phyloP scores from a whole-genome alignment of 2,329 filamentous ascomycete genomes.

The Claviceps citrina region DNA sequence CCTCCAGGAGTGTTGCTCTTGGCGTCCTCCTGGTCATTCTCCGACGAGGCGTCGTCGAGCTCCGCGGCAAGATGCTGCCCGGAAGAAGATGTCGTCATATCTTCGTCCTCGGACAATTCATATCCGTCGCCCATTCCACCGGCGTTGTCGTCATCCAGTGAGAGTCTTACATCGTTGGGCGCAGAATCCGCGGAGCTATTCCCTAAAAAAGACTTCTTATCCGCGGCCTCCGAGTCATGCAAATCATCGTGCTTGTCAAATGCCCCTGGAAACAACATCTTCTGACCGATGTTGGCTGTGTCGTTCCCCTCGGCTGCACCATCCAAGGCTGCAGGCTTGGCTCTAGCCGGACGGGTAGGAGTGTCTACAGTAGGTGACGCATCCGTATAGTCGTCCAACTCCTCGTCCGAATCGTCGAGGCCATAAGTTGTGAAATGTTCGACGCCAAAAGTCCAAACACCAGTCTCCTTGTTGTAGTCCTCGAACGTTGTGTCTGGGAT shows the following conservation, averaged over 20 bases:
- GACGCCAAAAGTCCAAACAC: constrained; percentile 84
- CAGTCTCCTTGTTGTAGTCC: constrained; percentile 62
- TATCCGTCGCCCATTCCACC: constrained; percentile 57
- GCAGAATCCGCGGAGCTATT: constrained; percentile 73
- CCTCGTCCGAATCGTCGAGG: constrained; percentile 64
- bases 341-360: constrained; percentile 8
- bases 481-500: constrained; percentile 72
- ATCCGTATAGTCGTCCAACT: constrained; percentile 38
- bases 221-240: constrained; percentile 40
- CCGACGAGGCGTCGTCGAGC: constrained; percentile 45
- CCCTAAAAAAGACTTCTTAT: constrained; percentile 76
- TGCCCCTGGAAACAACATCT: constrained; percentile 53
- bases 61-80: constrained; percentile 62
- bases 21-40: constrained; percentile 31
- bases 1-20: constrained; percentile 39
- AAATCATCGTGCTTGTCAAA: constrained; percentile 51
- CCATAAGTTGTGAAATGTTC: constrained; percentile 95
- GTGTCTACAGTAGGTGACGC: constrained; percentile 3
- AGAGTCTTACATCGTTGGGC: constrained; percentile 44
- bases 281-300: constrained; percentile 40
- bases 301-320: constrained; percentile 32
- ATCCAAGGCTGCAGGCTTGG: constrained; percentile 11
- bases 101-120: constrained; percentile 54
- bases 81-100: constrained; percentile 65
- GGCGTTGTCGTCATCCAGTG: constrained; percentile 41